Conservation (phyloP, 192 early-diverging fungal species). For the Dimargaris xerosporica region DNA sequence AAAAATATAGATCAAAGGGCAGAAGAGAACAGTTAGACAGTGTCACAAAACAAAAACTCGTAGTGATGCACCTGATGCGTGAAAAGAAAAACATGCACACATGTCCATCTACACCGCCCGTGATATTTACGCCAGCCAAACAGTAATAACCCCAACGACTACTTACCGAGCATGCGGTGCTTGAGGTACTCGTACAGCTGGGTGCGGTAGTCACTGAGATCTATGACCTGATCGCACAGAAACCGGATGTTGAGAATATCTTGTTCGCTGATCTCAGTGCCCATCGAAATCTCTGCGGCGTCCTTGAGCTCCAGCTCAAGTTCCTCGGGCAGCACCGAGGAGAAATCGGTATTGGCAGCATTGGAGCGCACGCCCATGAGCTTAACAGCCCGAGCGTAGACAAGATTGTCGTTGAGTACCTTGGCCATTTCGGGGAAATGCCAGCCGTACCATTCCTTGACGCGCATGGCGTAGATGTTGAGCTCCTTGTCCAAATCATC, state of each 20-base stretch:
- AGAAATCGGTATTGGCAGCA: slow-evolving; percentile 58
- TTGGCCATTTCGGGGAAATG: slow-evolving; percentile 99
- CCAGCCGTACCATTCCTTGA: slow-evolving; percentile 99
- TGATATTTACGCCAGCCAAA: too few species aligned
- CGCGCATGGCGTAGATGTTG: slow-evolving; percentile 95
- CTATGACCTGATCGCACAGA: slow-evolving; percentile 92
- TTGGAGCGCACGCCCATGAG: slow-evolving; percentile 83
- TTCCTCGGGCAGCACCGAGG: slow-evolving; percentile 77
- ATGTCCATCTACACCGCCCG: too few species aligned
- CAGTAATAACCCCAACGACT: too few species aligned
- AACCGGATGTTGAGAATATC: slow-evolving; percentile 92
- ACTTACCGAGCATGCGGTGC: slow-evolving; percentile 93
- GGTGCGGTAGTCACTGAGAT: slow-evolving; percentile 83
- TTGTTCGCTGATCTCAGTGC: slow-evolving; percentile 92
- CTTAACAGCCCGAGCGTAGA: slow-evolving; percentile 82
- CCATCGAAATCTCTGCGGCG: slow-evolving; percentile 98
- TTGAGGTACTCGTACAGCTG: slow-evolving; percentile 95
- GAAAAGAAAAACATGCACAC: too few species aligned
- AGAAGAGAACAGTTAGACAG: too few species aligned
- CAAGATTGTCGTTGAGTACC: slow-evolving; percentile 89
- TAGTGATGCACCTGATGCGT: too few species aligned
- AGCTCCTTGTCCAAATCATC: slow-evolving; percentile 99
- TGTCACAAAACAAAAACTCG: too few species aligned
- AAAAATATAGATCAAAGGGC: too few species aligned
- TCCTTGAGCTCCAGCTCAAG: slow-evolving; percentile 85